Base-by-base conservation (phyloP, 805 yeast genomes). In the Sugiyamaella lignohabitans region DNA sequence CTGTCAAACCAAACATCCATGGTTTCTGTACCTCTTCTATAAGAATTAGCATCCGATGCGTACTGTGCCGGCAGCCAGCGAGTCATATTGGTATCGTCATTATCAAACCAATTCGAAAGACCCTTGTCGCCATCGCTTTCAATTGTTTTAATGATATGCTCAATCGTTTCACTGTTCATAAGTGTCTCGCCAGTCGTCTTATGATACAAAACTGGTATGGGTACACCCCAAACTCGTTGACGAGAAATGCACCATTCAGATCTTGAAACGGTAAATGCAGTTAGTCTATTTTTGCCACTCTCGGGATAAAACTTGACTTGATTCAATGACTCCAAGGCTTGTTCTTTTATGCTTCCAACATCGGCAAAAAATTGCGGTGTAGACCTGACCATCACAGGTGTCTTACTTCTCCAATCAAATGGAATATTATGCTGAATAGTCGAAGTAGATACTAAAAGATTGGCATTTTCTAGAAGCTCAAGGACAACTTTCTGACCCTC, bases 1-100 rank as follows among this genome's bases (percentile, higher is more conserved):
- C 95, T 84, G 64, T 93, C 99, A 67, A 93, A 91, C 99, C 99
- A 93, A 17, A 93, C 98, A 66, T 93, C 99, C 88, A 93, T 84
- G 0, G 98, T 93, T 56, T 93, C 98, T 38, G 71, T 75, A 1
- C 96, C 91, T 0, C 79, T 82, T 16, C 57, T 62, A 14, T 27
- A 27, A 27, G 11, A 8, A 8, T 27, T 14, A 14, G 32, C 32
- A 27, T 8, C 14, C 21, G 69, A 63, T 2, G 11, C 16, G 46
- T 69, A 68, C 1, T 64, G 55, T 2, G 68, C 70, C 0, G 96
- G 96, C 14, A 93, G 62, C 97, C 97, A 93, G 51, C 78, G 72
- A 3, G 65, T 51, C 39, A 82, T 67, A 40, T 76, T 75, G 38
- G 76, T 75, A 0, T 59, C 63, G 45, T 76, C 79, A 1, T 60